phyloP scores from a whole-genome alignment of 345 rosid species.

The Salix purpurea region DNA sequence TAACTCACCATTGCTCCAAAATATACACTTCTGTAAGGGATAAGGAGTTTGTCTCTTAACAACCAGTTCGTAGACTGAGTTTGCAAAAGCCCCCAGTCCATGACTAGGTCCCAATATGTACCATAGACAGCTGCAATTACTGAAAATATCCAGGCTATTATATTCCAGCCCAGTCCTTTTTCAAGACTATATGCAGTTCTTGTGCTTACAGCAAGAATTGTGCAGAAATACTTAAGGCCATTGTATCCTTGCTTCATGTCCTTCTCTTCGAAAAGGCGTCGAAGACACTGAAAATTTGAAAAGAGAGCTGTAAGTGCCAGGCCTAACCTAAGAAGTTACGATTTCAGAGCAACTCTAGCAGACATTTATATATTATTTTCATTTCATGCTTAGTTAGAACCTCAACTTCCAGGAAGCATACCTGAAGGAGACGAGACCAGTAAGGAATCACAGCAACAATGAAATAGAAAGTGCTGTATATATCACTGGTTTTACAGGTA shows the following conservation, averaged over 20 bases:
- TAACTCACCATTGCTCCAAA: constrained; percentile 7
- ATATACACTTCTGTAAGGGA: constrained; percentile 5
- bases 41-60: constrained; percentile 18
- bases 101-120: constrained; percentile 15
- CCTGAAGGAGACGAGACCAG: constrained; percentile 52
- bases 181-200: constrained; percentile 8
- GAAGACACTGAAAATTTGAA: constrained; percentile 32
- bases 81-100: constrained; percentile 18
- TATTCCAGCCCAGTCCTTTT: not conserved
- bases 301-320: not conserved
- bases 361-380: no score
- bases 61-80: constrained; percentile 8
- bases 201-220: not conserved
- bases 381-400: no score
- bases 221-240: constrained; percentile 3
- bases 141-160: constrained; percentile 1
- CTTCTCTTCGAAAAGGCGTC: constrained; percentile 44
- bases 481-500: constrained; percentile 27
- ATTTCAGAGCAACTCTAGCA: no score
- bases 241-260: constrained; percentile 10
- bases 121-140: not conserved
- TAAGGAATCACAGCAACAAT: constrained; percentile 50
- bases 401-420: not conserved
- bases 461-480: constrained; percentile 37
- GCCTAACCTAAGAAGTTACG: no score